Evolutionary conservation across 2,329 filamentous ascomycete genomes (phyloP), one percentile per base, ranked within the genome.

Genomic region (Colletotrichum gigasporum): DNA sequence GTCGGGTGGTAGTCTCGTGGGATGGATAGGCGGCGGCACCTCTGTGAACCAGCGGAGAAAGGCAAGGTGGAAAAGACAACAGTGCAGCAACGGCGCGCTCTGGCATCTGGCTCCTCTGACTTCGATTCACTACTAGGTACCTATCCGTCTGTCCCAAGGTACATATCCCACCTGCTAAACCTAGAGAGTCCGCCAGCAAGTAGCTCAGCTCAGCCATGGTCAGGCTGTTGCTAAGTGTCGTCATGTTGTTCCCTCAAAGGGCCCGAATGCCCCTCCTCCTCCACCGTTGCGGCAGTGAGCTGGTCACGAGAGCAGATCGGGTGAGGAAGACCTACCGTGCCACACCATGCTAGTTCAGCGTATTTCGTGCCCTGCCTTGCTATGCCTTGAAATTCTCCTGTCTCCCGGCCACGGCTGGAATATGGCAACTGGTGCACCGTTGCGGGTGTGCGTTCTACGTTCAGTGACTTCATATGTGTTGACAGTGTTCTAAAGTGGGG

Each of bases 1-100:
- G 35, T 45, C 32, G 26, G 53, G 41, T 24, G 18, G 20, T 41
- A 48, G 55, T 61, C 55, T 53, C 41, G 47, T 60, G 55, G 53
- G 30, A 26, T 39, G 54, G 20, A 44, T 24, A 24, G 28, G 42
- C 34, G 24, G 57, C 51, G 50, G 57, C 51, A 41, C 51, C 24
- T 22, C 18, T 45, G 18, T 24, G 30, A 44, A 14, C 22, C 18
- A 22, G 14, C 26, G 34, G 28, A 20, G 7, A 26, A 16, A n/a
- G 37, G 14, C 18, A 20, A 16, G 18, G 20, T 5, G 20, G 30
- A 20, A 12, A 16, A 22, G 24, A 39, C 24, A 24, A 52, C 50
- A 24, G n/a, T n/a, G 34, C 34, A 42, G 50, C 28, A n/a, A 57
- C 32, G 39, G 51, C 26, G 37, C 26, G 8, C 39, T 45, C 26